Evolutionary conservation across 2,329 filamentous ascomycete genomes (phyloP).

Genomic region (Thielaviopsis euricoi): DNA sequence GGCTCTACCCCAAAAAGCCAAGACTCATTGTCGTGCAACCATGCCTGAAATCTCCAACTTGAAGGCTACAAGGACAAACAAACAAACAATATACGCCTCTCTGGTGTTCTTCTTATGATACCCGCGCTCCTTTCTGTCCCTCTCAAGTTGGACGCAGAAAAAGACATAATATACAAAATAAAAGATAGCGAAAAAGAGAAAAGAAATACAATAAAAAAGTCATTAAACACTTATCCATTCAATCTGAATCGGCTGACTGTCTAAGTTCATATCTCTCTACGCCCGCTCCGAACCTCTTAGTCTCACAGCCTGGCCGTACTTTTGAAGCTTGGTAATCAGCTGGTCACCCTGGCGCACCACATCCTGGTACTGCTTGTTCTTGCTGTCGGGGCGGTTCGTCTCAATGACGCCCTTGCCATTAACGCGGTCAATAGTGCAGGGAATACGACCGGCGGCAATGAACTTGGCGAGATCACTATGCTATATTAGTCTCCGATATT

Average conservation of each 20-base stretch:
- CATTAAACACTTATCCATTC: neutral
- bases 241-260: neutral
- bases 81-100: too few species aligned
- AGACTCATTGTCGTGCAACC: too few species aligned
- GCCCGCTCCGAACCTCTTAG: conserved; percentile 88
- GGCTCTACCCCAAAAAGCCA: too few species aligned
- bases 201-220: neutral
- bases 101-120: too few species aligned
- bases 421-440: conserved; percentile 94
- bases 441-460: conserved; percentile 84
- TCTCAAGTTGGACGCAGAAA: too few species aligned
- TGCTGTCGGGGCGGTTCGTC: conserved; percentile 93
- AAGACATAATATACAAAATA: too few species aligned
- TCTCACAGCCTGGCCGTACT: conserved; percentile 93
- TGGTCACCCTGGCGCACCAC: conserved; percentile 96
- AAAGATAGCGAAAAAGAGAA: neutral
- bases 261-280: conserved; percentile 23
- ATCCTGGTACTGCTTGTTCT: conserved; percentile 99
- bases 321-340: conserved; percentile 96
- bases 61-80: too few species aligned
- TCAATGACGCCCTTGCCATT: conserved; percentile 94
- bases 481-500: neutral
- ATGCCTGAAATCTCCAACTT: too few species aligned
- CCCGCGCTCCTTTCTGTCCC: too few species aligned
- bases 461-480: conserved; percentile 83